A percentile compares a stretch with the other conserved stretches of the same genome.
Evolutionary conservation across 768 basidiomycete genomes (phyloP).

Genomic region (Kwoniella botswanensis): DNA sequence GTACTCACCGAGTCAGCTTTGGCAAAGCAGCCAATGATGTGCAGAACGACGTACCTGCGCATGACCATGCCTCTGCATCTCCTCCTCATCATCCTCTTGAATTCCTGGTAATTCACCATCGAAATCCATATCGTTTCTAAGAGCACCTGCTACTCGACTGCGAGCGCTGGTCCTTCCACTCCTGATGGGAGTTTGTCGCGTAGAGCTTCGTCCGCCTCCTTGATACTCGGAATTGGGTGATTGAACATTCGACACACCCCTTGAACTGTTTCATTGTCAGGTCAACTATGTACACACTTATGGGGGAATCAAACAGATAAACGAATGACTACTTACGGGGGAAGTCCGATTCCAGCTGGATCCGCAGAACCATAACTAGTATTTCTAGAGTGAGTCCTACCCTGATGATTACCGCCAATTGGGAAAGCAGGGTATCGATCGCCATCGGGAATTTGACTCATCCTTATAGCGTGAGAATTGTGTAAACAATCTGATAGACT

Average conservation of each 20-base stretch:
- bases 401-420: constrained; percentile 21
- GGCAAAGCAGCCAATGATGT: background rate
- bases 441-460: constrained; percentile 34
- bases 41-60: constrained; percentile 13
- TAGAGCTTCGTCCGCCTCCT: constrained; percentile 14
- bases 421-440: constrained; percentile 53
- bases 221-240: constrained; percentile 14
- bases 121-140: constrained; percentile 44
- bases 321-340: constrained; percentile 26
- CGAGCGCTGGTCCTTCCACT: constrained; percentile 16
- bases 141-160: constrained; percentile 49
- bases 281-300: background rate
- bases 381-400: constrained; percentile 33
- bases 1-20: background rate
- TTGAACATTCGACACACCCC: constrained; percentile 22
- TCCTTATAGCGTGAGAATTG: constrained; percentile 22
- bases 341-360: constrained; percentile 26
- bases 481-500: constrained; percentile 40
- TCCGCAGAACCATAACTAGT: constrained; percentile 33
- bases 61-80: constrained; percentile 6
- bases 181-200: constrained; percentile 24
- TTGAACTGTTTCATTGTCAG: constrained; percentile 10
- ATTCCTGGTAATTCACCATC: constrained; percentile 47
- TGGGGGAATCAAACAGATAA: background rate
- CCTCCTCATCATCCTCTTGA: constrained; percentile 40